Evolutionary conservation across 2,329 filamentous ascomycete species (phyloP), one percentile per base, ranked within the genome.

Genomic region (Fusarium piperis): DNA sequence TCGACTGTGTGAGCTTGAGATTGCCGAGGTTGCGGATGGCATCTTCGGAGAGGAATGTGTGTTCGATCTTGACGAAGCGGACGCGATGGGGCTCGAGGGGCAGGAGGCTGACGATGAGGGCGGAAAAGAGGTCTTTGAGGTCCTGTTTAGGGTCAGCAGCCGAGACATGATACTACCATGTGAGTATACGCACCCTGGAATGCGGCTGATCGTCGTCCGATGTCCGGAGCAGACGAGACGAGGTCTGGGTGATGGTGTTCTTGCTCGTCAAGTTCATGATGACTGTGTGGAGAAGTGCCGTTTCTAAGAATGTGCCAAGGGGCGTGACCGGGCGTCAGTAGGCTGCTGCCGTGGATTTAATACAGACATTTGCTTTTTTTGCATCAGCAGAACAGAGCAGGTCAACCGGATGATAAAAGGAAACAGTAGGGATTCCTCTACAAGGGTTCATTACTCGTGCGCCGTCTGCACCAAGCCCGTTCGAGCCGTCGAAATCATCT

Each of bases 11-110:
- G 81, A 99, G 98, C 78, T 98, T 98, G 74, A 99, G 89, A 9
- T 95, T 98, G 38, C 95, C 95, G 36, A 98, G 87, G 79, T 98
- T 98, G 83, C 96, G 97, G 84, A 98, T 97, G 58, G 96, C 96
- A 88, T 99, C 95, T 84, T 98, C 95, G 4, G 94, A 97, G 28
- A 96, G 89, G 81, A 98, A 98, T 2, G 95, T 97, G 85, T 97
- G 94, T 71, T 97, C 94, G 68, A 98, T 89, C 82, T 94, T 92
- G 74, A 93, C 93, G 81, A 98, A 93, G 59, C 95, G 92, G 64
- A 98, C 93, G 56, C 95, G 93, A 79, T 98, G 96, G 16, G 94
- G 88, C 55, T 91, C 92, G 70, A 99, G 87, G 64, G 96, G 96
- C 60, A 90, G 78, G 67, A 98, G 86, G 82, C 94, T 97, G 82